Conservation (phyloP, 2,329 filamentous ascomycete species). For the Calonectria fujianensis region DNA sequence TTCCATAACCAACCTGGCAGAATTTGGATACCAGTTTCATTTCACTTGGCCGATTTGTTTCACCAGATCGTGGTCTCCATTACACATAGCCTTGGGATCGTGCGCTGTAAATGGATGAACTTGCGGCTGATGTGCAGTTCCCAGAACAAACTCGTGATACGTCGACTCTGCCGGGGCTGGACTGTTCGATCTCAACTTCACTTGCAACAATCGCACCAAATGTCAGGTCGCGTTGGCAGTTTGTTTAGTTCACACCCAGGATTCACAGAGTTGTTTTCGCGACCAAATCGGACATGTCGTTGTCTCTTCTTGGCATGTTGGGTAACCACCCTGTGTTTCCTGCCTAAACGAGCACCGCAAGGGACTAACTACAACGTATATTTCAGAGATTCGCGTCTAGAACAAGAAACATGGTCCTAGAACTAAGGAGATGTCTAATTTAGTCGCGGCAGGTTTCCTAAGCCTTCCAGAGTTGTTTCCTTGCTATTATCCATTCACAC, state of each 20-base stretch:
- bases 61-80: not conserved
- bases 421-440: not conserved
- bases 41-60: too few species aligned
- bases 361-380: not conserved
- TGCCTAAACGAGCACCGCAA: not conserved
- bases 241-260: too few species aligned
- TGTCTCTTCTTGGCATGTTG: not conserved
- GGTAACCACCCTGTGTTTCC: not conserved
- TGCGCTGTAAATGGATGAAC: too few species aligned
- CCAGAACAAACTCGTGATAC: not conserved
- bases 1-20: not conserved
- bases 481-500: not conserved
- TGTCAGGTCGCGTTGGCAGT: not conserved
- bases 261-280: not conserved
- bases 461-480: not conserved
- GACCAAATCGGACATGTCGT: not conserved
- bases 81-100: not conserved
- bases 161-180: not conserved
- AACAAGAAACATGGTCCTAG: not conserved
- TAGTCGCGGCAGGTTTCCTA: not conserved
- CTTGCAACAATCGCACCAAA: not conserved
- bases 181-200: constrained; percentile 11
- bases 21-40: too few species aligned
- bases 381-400: not conserved
- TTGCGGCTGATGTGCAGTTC: not conserved